Percentiles rank a stretch among this genome's conserved stretches.
Conservation (phyloP, 2,329 filamentous ascomycete genomes). For the Diaporthe vaccinii region DNA sequence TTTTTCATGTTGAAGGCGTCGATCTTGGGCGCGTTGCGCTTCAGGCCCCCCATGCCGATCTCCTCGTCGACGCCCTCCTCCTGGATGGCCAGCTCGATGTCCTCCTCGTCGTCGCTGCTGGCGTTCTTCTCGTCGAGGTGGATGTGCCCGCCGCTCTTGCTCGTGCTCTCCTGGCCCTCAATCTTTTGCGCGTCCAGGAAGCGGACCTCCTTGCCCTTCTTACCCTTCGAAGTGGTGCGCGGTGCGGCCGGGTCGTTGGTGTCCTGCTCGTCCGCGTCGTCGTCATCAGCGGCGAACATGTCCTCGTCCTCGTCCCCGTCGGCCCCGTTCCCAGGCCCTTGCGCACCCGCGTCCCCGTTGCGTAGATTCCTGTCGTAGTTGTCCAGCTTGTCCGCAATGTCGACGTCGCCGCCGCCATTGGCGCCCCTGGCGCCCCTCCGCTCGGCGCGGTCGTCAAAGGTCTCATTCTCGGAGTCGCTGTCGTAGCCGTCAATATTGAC, state of each 20-base stretch:
- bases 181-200: slow-evolving; percentile 76
- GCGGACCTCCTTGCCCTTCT: slow-evolving; percentile 73
- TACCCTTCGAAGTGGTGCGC: slow-evolving; percentile 58
- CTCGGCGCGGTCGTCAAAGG: slow-evolving; percentile 82
- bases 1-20: slow-evolving; percentile 95
- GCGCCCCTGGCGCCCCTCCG: slow-evolving; percentile 61
- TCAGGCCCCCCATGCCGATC: slow-evolving; percentile 89
- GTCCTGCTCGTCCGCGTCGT: slow-evolving; percentile 43
- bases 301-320: slow-evolving; percentile 76
- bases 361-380: slow-evolving; percentile 63
- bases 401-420: slow-evolving; percentile 54
- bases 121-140: slow-evolving; percentile 65
- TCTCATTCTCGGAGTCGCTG: slow-evolving; percentile 92
- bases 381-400: slow-evolving; percentile 66
- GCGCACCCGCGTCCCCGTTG: slow-evolving; percentile 53
- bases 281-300: slow-evolving; percentile 82
- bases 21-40: slow-evolving; percentile 91
- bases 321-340: slow-evolving; percentile 46
- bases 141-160: slow-evolving; percentile 81
- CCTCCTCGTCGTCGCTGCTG: slow-evolving; percentile 74
- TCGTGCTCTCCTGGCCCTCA: slow-evolving; percentile 81
- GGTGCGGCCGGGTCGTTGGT: slow-evolving; percentile 39
- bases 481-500: slow-evolving; percentile 98
- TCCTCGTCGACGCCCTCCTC: slow-evolving; percentile 89
- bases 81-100: slow-evolving; percentile 80